Conservation (phyloP, 257 asterid species). For the Solanum verrucosum region DNA sequence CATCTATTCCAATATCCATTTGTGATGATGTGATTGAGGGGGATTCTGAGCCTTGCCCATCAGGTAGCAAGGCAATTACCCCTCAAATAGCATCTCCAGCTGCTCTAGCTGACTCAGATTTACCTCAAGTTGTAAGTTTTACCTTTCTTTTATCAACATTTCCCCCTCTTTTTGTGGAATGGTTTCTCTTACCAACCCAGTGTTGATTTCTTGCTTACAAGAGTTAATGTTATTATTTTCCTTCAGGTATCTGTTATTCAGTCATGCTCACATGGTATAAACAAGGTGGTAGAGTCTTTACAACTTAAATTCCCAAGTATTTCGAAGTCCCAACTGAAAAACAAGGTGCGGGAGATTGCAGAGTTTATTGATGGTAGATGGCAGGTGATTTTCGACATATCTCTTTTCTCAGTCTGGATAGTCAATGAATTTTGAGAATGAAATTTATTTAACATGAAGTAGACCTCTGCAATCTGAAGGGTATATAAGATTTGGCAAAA, state of each 20-base stretch:
- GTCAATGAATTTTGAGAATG: not conserved
- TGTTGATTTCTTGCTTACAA: not conserved
- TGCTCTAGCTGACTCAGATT: conserved; percentile 43
- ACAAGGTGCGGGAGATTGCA: conserved; percentile 75
- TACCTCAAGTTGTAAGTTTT: conserved; percentile 68
- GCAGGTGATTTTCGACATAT: conserved; percentile 46
- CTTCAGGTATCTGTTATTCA: conserved; percentile 52
- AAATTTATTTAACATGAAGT: not conserved
- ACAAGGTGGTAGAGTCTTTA: conserved; percentile 45
- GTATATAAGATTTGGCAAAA: not conserved
- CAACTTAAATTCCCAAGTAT: conserved; percentile 48
- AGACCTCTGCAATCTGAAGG: not conserved
- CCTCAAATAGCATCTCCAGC: conserved; percentile 22
- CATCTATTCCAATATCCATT: conserved; percentile 27
- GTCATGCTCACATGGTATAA: conserved; percentile 47
- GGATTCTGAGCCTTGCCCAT: conserved; percentile 30
- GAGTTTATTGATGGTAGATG: conserved; percentile 64
- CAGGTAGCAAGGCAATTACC: conserved; percentile 28
- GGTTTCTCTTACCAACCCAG: not conserved
- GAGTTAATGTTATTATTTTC: not conserved
- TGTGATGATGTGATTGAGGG: conserved; percentile 20
- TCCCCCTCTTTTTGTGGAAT: not conserved
- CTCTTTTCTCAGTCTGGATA: not conserved
- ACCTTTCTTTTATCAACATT: not conserved
- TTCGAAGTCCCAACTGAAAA: conserved; percentile 54